Evolutionary conservation across 2,329 filamentous ascomycete species (phyloP).

Genomic region (Colletotrichum sp.): DNA sequence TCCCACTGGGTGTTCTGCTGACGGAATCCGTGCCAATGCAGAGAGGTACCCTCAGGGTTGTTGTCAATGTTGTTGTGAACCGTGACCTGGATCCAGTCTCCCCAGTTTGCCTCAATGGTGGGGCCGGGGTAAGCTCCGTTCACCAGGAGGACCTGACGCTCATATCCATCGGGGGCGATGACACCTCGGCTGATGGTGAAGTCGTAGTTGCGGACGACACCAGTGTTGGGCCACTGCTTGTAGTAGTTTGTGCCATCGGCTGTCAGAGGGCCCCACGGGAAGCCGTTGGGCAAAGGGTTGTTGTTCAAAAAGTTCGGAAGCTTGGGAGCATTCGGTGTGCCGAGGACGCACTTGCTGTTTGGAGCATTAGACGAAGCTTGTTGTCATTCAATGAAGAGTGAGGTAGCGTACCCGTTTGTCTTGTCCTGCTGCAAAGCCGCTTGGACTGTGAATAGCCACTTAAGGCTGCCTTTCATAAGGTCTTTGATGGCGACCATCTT

Average conservation of each 20-base stretch:
- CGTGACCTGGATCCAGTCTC: constrained; percentile 67
- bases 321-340: constrained; percentile 41
- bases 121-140: constrained; percentile 73
- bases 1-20: constrained; percentile 56
- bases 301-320: constrained; percentile 50
- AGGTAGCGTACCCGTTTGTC: constrained; percentile 42
- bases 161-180: constrained; percentile 62
- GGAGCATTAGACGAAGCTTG: neutral
- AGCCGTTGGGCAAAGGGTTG: constrained; percentile 54
- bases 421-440: constrained; percentile 32
- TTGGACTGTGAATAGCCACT: constrained; percentile 24
- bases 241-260: constrained; percentile 55
- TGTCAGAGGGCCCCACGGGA: constrained; percentile 56
- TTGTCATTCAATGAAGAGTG: neutral
- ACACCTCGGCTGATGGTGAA: constrained; percentile 55
- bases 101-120: constrained; percentile 68
- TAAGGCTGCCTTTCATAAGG: constrained; percentile 13
- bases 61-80: constrained; percentile 71
- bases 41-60: constrained; percentile 49
- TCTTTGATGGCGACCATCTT: constrained; percentile 28
- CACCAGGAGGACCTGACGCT: constrained; percentile 60
- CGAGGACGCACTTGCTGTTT: constrained; percentile 43
- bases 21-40: constrained; percentile 62
- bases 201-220: constrained; percentile 60
- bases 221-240: constrained; percentile 52